Evolutionary conservation across 2,329 filamentous ascomycete species (phyloP), one percentile per base, ranked within the genome.

Genomic region (Akanthomyces uredinophilus): DNA sequence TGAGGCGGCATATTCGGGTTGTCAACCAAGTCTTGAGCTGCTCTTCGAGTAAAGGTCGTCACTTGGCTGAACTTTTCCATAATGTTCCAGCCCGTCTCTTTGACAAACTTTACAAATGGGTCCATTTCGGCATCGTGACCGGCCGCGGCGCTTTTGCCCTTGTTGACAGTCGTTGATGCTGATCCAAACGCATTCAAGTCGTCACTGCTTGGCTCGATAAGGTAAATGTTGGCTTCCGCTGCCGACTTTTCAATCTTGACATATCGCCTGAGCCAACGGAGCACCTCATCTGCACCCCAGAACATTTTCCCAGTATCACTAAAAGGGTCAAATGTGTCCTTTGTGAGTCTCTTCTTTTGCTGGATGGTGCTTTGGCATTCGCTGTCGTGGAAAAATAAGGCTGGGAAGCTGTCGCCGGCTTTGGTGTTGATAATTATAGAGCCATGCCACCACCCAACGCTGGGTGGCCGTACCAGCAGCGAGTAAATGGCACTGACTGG

Each of bases 401-500:
- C 92, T 0, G 95, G 95, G 68, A 98, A 96, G 72, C 91, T 95
- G 72, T 98, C 93, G 4, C 96, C 96, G 0, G 89, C 87, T 14
- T 90, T 83, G 1, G 91, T 92, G 73, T 99, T 99, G 78, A 99
- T 91, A 62, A 99, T 89, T 32, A 99, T 77, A 65, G 92, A 96
- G 39, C 95, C 95, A 73, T 96, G 97, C 95, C 95, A 99, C 96
- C 95, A 99, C 18, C 95, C 96, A 8, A 96, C 77, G 72, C 92
- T 97, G 5, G 95, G 96, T 4, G 94, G 94, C 2, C 95, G 87
- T 44, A 99, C 88, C 8, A 96, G 82, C 5, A 99, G 81, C 32
- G 91, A 96, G 76, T 96, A 99, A 64, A 99, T 88, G 66, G 94
- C 90, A 67, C 87, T 91, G 35, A 98, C 84, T 1, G 95, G 95